Evolutionary conservation across 2,329 filamentous ascomycete species (phyloP).

Genomic region (Fusarium sp.): DNA sequence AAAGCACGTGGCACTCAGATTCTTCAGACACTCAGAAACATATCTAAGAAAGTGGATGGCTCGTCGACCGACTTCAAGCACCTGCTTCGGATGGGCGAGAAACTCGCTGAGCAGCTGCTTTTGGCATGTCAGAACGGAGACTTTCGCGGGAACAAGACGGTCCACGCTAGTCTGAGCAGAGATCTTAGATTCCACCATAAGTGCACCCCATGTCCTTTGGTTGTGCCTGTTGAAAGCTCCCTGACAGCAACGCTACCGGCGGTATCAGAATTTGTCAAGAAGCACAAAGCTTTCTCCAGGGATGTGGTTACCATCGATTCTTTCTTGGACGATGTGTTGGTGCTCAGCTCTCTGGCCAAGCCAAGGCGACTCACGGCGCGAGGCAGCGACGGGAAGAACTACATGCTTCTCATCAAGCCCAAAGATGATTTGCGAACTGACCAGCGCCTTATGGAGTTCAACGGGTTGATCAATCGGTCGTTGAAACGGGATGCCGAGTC

Average conservation of each 20-base stretch:
- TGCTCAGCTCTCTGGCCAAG: slow-evolving; percentile 91
- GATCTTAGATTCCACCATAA: slow-evolving; percentile 89
- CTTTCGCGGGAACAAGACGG: slow-evolving; percentile 77
- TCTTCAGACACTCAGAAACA: slow-evolving; percentile 62
- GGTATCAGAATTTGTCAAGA: slow-evolving; percentile 76
- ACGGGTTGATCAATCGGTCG: slow-evolving; percentile 95
- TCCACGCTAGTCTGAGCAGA: slow-evolving; percentile 77
- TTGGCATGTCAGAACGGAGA: slow-evolving; percentile 81
- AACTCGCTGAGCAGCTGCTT: slow-evolving; percentile 84
- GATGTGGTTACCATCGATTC: slow-evolving; percentile 85
- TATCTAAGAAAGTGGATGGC: slow-evolving; percentile 65
- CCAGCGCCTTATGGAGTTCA: slow-evolving; percentile 99
- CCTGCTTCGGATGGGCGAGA: slow-evolving; percentile 83
- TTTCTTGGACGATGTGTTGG: slow-evolving; percentile 89
- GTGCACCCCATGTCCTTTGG: slow-evolving; percentile 83
- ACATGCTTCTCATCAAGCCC: slow-evolving; percentile 94
- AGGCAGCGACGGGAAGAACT: slow-evolving; percentile 88
- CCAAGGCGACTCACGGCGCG: slow-evolving; percentile 89
- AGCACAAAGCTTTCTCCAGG: slow-evolving; percentile 87
- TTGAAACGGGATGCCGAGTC: slow-evolving; percentile 92
- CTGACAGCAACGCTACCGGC: slow-evolving; percentile 85
- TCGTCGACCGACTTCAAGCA: slow-evolving; percentile 72
- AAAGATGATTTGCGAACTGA: slow-evolving; percentile 98
- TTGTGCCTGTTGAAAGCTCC: slow-evolving; percentile 88
- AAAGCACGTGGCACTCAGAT: slow-evolving; percentile 66